Base-by-base conservation (phyloP, 306 rosid genomes). In the Cicer chorassanicum region DNA sequence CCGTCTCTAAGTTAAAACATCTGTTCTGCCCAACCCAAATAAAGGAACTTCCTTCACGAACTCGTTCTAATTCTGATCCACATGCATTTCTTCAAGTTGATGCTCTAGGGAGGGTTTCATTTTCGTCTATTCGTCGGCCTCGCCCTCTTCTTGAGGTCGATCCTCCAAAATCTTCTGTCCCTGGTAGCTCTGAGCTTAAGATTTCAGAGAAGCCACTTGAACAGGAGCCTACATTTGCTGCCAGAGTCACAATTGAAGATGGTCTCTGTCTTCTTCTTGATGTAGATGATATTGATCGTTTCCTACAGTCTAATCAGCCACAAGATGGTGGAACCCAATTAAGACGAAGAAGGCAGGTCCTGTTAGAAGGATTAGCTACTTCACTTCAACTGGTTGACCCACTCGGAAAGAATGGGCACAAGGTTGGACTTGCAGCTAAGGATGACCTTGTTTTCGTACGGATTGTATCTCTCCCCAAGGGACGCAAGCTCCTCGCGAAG, bases 351-450 rank as follows among this genome's bases (percentile, higher is more conserved):
- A 82, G 89, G 39, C 89, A 83, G 53, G 82, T 86, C 57, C 82
- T 86, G 49, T 81, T 86, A 79, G 89, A 86, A 80, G 89, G 89
- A 39, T 50, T 86, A 59, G 89, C 87, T 45, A 81, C 87, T 55
- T 86, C 89, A 24, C 87, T 86, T 56, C 85, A 86, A 78, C 85
- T 86, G 63, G 89, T 83, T 56, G 89, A 86, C 21, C 89, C 89
- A 7, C 80, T 86, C 46, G 89, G 82, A 62, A 86, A 83, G 73
- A 83, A 71, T 74, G 84, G 87, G 48, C 70, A 73, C 71, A 74
- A 84, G 68, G 83, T 77, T 50, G 89, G 85, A 53, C 85, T 80
- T 68, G 84, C 85, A 24, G 82, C 87, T 44, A 86, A 80, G 76
- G 89, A 86, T 74, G 89, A 86, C 82, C 74, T 86, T 50, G 85